Evolutionary conservation across 306 rosid genomes (phyloP), one percentile per base, ranked within the genome.

Genomic region (Malus asiatica): DNA sequence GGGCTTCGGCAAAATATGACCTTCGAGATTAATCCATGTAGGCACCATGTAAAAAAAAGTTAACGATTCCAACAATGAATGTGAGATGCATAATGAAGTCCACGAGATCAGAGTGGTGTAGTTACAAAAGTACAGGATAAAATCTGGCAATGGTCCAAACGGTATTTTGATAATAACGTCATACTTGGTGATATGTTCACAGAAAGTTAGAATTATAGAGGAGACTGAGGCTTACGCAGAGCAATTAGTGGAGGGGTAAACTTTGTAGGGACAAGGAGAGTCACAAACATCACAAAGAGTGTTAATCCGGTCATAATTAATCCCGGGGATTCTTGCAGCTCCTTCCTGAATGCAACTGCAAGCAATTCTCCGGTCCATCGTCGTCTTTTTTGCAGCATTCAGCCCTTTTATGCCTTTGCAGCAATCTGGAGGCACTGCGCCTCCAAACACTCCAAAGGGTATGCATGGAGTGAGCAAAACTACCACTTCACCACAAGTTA

Each of bases 221-320:
- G 13, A 58, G 13, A 14, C 62, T 11, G 45, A 48, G 32, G 29
- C 71, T 70, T 74, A 84, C 91, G 45, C 74, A 38, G 87, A 67
- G 83, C 97, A 93, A 14, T 93, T 59, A 29, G 96, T 90, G 74
- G 87, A 61, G 15, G 97, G 93, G 62, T 89, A 88, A 46, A 93
- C 83, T 86, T 80, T 84, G 84, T 27, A 80, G 38, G 97, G 89
- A 48, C 92, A 79, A 10, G 72, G 68, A 63, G 92, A 77, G 45
- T 85, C 83, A 58, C 94, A 93, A 3, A 42, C 42, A 7, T 16
- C 55, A 29, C 84, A 72, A 18, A 89, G 73, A 51, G 27, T 2
- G 75, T 84, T 80, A 7, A 89, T 76, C 8, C 84, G 81, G 0
- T 58, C 65, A 18, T 89, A 91, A 44, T 91, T 22, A 44, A 89